Evolutionary conservation across 2,329 filamentous ascomycete species (phyloP).

Genomic region (Fusarium austroafricanum): DNA sequence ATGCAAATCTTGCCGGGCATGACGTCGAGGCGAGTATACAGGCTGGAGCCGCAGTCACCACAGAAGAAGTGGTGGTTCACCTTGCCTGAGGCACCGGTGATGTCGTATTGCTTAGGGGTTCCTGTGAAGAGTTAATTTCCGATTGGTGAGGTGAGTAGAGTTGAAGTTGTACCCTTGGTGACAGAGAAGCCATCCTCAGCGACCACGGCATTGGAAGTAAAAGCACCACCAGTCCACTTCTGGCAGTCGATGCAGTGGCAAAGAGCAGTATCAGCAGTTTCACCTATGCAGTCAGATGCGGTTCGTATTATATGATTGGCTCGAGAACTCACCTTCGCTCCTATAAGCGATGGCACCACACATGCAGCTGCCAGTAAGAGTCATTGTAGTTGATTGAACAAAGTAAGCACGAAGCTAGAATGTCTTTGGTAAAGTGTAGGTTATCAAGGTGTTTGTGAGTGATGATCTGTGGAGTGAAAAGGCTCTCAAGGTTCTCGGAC

Average conservation of each 20-base stretch:
- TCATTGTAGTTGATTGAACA: conserved; percentile 23
- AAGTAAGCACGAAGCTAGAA: conserved; percentile 14
- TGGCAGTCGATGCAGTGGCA: conserved; percentile 67
- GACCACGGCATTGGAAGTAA: conserved; percentile 65
- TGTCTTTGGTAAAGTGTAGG: conserved; percentile 14
- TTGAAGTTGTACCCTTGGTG: conserved; percentile 55
- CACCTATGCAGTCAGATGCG: conserved; percentile 47
- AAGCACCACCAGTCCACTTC: conserved; percentile 67
- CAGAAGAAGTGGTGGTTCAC: conserved; percentile 69
- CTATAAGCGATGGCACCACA: conserved; percentile 52
- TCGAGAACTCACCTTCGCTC: conserved; percentile 48
- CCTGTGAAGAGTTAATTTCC: conserved; percentile 47
- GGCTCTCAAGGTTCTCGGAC: conserved; percentile 41
- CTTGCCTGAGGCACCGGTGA: conserved; percentile 62
- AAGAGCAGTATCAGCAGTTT: conserved; percentile 57
- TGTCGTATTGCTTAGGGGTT: conserved; percentile 60
- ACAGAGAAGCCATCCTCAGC: conserved; percentile 59
- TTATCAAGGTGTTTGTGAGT: conserved; percentile 31
- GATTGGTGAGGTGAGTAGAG: neutral
- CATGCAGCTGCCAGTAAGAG: conserved; percentile 51
- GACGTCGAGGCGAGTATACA: conserved; percentile 64
- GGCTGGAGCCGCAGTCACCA: conserved; percentile 60
- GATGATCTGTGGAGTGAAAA: conserved; percentile 25
- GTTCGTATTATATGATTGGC: neutral
- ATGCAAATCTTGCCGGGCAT: conserved; percentile 63